Evolutionary conservation across 1,284 basidiomycete genomes (phyloP).

Genomic region (Ceratobasidium sp.): DNA sequence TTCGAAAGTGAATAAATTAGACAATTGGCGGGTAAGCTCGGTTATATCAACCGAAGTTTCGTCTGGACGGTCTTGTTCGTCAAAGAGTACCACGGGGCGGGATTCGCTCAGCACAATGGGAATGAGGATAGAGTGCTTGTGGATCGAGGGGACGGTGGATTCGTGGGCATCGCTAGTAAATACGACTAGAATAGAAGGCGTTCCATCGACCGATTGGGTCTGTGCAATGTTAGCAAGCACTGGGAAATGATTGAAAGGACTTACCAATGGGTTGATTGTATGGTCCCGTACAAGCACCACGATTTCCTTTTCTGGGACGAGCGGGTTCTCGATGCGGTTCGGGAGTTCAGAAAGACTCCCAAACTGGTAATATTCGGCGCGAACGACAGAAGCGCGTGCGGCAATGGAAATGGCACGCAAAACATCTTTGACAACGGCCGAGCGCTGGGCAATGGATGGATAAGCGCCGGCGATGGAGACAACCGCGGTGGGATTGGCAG

Average conservation of each 20-base stretch:
- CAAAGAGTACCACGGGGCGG: constrained; percentile 32
- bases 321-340: background rate
- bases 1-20: constrained; percentile 16
- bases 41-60: constrained; percentile 19
- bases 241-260: background rate
- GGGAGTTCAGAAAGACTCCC: constrained; percentile 17
- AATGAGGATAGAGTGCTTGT: constrained; percentile 29
- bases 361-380: constrained; percentile 30
- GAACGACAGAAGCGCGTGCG: constrained; percentile 10
- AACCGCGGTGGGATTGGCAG: constrained; percentile 7
- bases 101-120: constrained; percentile 30
- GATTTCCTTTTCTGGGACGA: constrained; percentile 8
- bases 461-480: constrained; percentile 26
- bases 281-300: constrained; percentile 25
- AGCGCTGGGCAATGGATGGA: constrained; percentile 25
- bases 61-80: constrained; percentile 26
- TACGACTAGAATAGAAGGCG: constrained; percentile 22
- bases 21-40: constrained; percentile 16
- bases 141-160: constrained; percentile 10
- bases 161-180: constrained; percentile 31
- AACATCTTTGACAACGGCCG: constrained; percentile 14
- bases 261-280: constrained; percentile 9
- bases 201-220: constrained; percentile 13
- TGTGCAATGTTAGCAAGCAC: constrained; percentile 2
- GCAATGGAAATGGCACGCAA: constrained; percentile 20